Evolutionary conservation across 176 grass and related monocot species (phyloP).

Genomic region (Oryza australiensis): DNA sequence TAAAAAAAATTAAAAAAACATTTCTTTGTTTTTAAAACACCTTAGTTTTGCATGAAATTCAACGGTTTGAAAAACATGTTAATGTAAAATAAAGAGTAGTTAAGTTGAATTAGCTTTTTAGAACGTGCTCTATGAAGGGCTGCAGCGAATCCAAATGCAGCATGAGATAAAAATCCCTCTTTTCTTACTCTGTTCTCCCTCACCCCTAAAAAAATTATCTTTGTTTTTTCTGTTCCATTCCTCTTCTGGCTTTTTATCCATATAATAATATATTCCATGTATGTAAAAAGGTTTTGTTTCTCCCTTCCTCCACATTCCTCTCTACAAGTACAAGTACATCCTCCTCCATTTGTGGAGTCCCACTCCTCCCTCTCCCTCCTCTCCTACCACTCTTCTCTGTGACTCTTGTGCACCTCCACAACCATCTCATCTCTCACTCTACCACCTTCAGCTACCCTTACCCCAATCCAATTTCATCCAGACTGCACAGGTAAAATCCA

Average conservation of each 20-base stretch:
- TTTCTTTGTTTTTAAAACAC: too few species aligned
- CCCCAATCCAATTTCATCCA: neutral
- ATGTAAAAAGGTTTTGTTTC: neutral
- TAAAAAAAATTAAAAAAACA: too few species aligned
- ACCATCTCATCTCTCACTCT: neutral
- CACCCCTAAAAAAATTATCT: neutral
- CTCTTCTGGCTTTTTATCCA: neutral
- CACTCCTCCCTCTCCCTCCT: too few species aligned
- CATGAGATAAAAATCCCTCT: neutral
- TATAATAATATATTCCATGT: neutral
- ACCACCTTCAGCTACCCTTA: neutral
- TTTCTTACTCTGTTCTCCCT: neutral
- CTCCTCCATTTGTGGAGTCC: neutral
- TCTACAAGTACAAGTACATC: too few species aligned
- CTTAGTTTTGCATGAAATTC: too few species aligned
- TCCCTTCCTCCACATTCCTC: neutral
- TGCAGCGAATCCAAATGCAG: neutral
- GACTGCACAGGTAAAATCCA: neutral
- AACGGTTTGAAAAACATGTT: too few species aligned
- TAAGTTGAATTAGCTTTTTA: too few species aligned
- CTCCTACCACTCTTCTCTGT: neutral
- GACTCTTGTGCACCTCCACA: constrained; percentile 12
- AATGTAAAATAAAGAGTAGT: too few species aligned
- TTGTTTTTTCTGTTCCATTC: neutral
- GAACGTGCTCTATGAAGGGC: too few species aligned